Percentiles rank a stretch among this genome's conserved stretches.
Conservation (phyloP, 805 yeast genomes). For the Nakazawaea holstii region DNA sequence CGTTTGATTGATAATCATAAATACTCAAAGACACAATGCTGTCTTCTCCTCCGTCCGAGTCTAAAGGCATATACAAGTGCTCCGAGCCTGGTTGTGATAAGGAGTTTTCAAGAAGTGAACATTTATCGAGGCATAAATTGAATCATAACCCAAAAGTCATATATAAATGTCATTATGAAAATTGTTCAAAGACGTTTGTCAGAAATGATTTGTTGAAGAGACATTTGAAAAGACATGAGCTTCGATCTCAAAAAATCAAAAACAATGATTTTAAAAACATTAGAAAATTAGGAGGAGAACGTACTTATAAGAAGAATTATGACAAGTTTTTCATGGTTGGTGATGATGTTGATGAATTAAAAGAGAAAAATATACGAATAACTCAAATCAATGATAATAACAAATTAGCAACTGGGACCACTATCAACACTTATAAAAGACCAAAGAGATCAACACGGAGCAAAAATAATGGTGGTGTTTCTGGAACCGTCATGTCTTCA, state of each 20-base stretch:
- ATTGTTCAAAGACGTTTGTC: slow-evolving; percentile 58
- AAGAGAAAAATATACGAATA: background rate
- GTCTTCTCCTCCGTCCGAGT: slow-evolving; percentile 1
- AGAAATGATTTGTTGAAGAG: slow-evolving; percentile 49
- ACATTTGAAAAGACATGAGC: slow-evolving; percentile 38
- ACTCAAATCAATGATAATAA: background rate
- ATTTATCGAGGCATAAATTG: slow-evolving; percentile 56
- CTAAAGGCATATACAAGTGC: background rate
- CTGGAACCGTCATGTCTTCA: background rate
- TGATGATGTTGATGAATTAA: background rate
- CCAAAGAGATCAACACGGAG: background rate
- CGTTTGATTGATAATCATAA: background rate
- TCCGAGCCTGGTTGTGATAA: slow-evolving; percentile 42
- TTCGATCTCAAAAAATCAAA: slow-evolving; percentile 4
- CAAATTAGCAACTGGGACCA: no score
- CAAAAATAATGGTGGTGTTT: background rate
- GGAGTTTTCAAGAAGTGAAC: slow-evolving; percentile 56
- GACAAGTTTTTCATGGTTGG: slow-evolving; percentile 4
- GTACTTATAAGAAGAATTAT: slow-evolving; percentile 2
- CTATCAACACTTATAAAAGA: no score
- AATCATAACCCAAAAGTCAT: slow-evolving; percentile 56
- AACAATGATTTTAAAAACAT: slow-evolving; percentile 10
- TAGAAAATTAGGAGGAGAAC: slow-evolving; percentile 9
- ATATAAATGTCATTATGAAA: slow-evolving; percentile 41
- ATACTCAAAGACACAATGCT: background rate